Evolutionary conservation across 768 basidiomycete genomes (phyloP).

Genomic region (Gyrodon lividus): DNA sequence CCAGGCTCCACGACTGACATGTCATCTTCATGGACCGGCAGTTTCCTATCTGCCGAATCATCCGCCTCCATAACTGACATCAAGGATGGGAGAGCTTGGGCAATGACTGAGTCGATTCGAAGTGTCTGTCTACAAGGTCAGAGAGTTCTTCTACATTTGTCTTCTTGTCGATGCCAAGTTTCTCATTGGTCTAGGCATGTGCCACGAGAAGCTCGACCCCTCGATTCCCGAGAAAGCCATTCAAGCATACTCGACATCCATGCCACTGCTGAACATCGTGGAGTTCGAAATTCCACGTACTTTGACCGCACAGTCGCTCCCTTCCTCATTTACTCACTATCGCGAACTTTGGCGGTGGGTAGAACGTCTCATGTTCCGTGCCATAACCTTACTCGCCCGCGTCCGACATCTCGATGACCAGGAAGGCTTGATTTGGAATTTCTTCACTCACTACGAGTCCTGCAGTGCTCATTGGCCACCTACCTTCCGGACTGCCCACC

Average conservation of each 20-base stretch:
- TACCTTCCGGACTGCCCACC: conserved; percentile 73
- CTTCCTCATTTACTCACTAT: conserved; percentile 59
- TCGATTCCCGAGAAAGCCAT: conserved; percentile 51
- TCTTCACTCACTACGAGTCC: conserved; percentile 58
- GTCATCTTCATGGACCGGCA: conserved; percentile 52
- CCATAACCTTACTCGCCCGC: conserved; percentile 61
- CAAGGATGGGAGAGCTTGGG: conserved; percentile 70
- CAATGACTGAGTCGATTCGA: conserved; percentile 68
- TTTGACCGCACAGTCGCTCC: conserved; percentile 25
- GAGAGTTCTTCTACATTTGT: conserved; percentile 12
- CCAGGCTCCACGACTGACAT: conserved; percentile 34
- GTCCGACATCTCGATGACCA: conserved; percentile 36
- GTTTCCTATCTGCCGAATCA: conserved; percentile 43
- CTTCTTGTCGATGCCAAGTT: neutral
- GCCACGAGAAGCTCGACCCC: conserved; percentile 58
- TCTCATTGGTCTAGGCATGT: conserved; percentile 58
- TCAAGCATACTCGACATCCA: conserved; percentile 51
- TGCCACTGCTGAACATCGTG: conserved; percentile 53
- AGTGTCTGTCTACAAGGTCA: conserved; percentile 78
- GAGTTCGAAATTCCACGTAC: conserved; percentile 45
- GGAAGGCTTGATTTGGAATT: conserved; percentile 52
- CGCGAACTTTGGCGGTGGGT: conserved; percentile 88
- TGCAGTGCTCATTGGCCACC: conserved; percentile 76
- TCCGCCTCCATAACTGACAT: conserved; percentile 51
- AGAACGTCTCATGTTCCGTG: conserved; percentile 81